These are phyloP conservation scores for Angomonas ambiguus DNA, from an alignment of 208 protist genomes.

Conservation along the genomic window DNA sequence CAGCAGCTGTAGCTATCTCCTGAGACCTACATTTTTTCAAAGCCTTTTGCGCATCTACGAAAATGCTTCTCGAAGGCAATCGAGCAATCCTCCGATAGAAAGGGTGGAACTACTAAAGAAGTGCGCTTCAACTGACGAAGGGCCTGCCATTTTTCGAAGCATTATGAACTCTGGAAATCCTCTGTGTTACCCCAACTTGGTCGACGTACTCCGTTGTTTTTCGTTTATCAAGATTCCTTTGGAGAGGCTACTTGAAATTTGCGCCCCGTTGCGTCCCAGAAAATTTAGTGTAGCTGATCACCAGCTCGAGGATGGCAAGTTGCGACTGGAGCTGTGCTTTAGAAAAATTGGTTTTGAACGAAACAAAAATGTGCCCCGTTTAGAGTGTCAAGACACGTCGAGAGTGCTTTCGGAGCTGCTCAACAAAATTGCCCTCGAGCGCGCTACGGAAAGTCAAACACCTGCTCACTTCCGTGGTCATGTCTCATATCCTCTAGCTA, in stretches of 20 bases:
- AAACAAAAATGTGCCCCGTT: conserved; percentile 1
- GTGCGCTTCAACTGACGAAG: conserved; percentile 44
- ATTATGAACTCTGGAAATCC: conserved; percentile 39
- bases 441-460: background rate
- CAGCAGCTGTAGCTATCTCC: conserved; percentile 72
- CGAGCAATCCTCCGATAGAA: background rate
- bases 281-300: conserved; percentile 64
- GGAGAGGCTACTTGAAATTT: conserved; percentile 72
- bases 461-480: conserved; percentile 25
- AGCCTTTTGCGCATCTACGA: conserved; percentile 49
- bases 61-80: conserved; percentile 23
- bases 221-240: conserved; percentile 68
- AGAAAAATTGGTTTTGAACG: conserved; percentile 24
- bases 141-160: conserved; percentile 40
- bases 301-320: background rate
- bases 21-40: conserved; percentile 73
- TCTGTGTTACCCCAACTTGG: conserved; percentile 69
- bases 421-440: conserved; percentile 15
- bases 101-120: conserved; percentile 32
- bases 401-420: conserved; percentile 20
- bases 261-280: conserved; percentile 56
- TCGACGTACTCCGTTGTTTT: conserved; percentile 71
- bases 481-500: conserved; percentile 19
- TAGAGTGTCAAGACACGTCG: conserved; percentile 2
- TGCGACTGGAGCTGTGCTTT: conserved; percentile 29